Percentiles rank a stretch among this genome's conserved stretches.
phyloP scores from a whole-genome alignment of 1,284 basidiomycete genomes.

The Meripilus lineatus region DNA sequence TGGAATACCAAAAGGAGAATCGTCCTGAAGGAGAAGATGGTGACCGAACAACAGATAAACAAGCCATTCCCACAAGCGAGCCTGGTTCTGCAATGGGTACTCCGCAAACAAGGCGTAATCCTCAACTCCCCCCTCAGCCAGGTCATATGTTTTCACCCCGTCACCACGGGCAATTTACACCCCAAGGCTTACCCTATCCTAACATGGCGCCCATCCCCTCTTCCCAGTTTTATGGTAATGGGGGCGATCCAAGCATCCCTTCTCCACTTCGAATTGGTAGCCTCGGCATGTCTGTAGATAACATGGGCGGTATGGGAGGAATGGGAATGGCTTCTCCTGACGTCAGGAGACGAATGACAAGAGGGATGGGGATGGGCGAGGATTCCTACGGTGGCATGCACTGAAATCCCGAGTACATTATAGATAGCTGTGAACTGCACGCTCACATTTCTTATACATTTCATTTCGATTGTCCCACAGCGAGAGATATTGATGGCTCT shows the following conservation, averaged over 20 bases:
- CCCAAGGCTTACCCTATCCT: constrained; percentile 21
- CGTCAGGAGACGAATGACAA: constrained; percentile 5
- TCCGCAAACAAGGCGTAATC: constrained; percentile 12
- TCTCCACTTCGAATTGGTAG: constrained; percentile 30
- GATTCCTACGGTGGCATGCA: constrained; percentile 10
- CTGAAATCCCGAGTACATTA: constrained; percentile 7
- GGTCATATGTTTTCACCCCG: constrained; percentile 28
- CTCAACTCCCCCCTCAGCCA: constrained; percentile 5
- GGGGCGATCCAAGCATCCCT: constrained; percentile 8
- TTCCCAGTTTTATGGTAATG: constrained; percentile 24
- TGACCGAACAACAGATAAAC: constrained; percentile 11
- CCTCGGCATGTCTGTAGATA: constrained; percentile 4
- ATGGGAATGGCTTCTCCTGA: constrained; percentile 13
- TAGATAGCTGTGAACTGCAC: no score
- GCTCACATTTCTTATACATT: no score
- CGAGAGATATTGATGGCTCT: background rate
- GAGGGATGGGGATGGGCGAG: constrained; percentile 8
- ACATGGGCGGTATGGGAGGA: constrained; percentile 22
- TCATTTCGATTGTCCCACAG: background rate
- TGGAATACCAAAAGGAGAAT: constrained; percentile 34
- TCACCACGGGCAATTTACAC: constrained; percentile 23
- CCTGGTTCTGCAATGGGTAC: constrained; percentile 4
- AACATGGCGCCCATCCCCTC: constrained; percentile 21
- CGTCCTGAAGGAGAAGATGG: constrained; percentile 14
- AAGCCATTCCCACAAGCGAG: constrained; percentile 15